These are phyloP conservation scores for Xylaria acuta DNA, from an alignment of 495 filamentous ascomycete species.

Conservation along the genomic window DNA sequence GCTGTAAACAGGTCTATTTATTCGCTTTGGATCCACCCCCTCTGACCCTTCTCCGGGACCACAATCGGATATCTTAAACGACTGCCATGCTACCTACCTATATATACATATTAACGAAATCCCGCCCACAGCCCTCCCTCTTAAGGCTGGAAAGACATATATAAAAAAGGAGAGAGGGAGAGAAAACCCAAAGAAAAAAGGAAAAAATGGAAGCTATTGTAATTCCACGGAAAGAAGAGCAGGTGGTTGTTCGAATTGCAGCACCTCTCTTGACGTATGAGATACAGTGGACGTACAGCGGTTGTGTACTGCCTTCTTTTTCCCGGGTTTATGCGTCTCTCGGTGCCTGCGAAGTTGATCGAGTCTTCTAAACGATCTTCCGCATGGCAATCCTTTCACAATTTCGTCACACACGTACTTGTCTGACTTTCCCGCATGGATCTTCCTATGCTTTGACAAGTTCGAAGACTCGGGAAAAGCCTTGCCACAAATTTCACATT, in stretches of 20 bases:
- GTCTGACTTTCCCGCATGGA: constrained; percentile 46
- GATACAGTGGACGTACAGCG: constrained; percentile 11
- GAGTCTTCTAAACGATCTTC: constrained; percentile 60
- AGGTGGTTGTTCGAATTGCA: not conserved
- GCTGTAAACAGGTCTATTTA: too few species aligned
- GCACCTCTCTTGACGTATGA: not conserved
- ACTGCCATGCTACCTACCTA: too few species aligned
- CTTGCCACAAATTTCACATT: constrained; percentile 56
- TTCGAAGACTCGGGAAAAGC: constrained; percentile 63
- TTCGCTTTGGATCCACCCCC: too few species aligned
- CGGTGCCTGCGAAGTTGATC: constrained; percentile 60
- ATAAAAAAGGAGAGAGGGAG: not conserved
- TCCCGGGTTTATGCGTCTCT: constrained; percentile 41
- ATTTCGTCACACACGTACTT: constrained; percentile 39
- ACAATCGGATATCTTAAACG: not conserved
- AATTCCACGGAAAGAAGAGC: not conserved
- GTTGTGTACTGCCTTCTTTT: not conserved
- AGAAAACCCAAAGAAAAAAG: not conserved
- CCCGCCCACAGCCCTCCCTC: not conserved
- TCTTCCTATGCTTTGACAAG: constrained; percentile 60
- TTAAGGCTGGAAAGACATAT: not conserved
- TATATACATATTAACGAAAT: not conserved
- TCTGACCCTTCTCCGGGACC: too few species aligned
- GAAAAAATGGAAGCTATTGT: not conserved
- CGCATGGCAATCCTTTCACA: constrained; percentile 41